Percentiles rank a stretch among this genome's conserved stretches.
Conservation (phyloP, 306 rosid species). For the Begonia loranthoides region DNA sequence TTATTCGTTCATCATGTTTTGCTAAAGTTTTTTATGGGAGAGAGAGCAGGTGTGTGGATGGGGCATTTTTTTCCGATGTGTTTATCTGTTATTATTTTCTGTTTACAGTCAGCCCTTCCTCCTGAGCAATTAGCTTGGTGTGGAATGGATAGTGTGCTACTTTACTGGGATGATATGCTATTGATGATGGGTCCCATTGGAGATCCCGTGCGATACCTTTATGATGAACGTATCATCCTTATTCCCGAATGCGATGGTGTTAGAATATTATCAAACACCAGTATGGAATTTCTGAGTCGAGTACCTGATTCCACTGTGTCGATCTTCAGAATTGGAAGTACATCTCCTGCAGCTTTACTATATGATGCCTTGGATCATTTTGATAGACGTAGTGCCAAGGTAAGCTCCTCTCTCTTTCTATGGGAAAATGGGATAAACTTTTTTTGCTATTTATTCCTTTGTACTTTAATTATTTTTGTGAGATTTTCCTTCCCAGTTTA, state of each 20-base stretch:
- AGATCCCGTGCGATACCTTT: slow-evolving; percentile 74
- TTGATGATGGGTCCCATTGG: slow-evolving; percentile 97
- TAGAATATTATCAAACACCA: slow-evolving; percentile 78
- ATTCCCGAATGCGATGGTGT: slow-evolving; percentile 94
- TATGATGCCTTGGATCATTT: slow-evolving; percentile 97
- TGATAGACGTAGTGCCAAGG: slow-evolving; percentile 99
- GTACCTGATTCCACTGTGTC: slow-evolving; percentile 95
- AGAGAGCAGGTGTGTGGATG: not conserved
- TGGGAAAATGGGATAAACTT: not conserved
- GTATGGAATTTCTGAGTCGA: slow-evolving; percentile 84
- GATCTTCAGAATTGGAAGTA: slow-evolving; percentile 86
- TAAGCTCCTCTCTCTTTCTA: slow-evolving; percentile 10
- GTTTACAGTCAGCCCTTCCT: slow-evolving; percentile 76
- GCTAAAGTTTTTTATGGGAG: too few relatives aligned
- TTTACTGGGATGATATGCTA: slow-evolving; percentile 93
- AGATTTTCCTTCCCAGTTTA: not conserved
- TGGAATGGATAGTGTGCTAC: slow-evolving; percentile 94
- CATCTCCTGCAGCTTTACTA: slow-evolving; percentile 89
- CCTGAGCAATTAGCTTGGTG: slow-evolving; percentile 92
- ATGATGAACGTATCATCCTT: slow-evolving; percentile 79
- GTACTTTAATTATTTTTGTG: not conserved
- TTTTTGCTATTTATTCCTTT: not conserved
- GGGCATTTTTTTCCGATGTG: slow-evolving; percentile 6
- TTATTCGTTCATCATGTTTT: too few relatives aligned
- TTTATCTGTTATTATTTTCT: slow-evolving; percentile 14